A percentile compares a stretch with the other conserved stretches of the same genome.
Evolutionary conservation across 108 stramenopile species (phyloP).

Genomic region (Cylindrotheca fusiformis): DNA sequence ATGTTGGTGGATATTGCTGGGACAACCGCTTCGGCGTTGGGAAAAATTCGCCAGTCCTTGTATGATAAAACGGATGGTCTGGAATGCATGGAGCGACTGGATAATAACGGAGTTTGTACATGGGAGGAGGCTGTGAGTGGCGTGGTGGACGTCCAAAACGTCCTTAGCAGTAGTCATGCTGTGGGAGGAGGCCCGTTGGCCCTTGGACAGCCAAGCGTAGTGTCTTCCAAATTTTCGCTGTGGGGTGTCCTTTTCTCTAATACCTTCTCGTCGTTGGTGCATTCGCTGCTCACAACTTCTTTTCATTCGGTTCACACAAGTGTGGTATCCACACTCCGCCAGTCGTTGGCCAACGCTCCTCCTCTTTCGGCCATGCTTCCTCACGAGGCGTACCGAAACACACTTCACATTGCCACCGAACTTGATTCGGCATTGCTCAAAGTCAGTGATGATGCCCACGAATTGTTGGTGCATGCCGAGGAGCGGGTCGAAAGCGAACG

Average conservation of each 20-base stretch:
- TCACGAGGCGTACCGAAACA: conserved; percentile 88
- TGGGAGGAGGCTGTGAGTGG: conserved; percentile 84
- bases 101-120: conserved; percentile 46
- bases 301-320: conserved; percentile 82
- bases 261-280: conserved; percentile 84
- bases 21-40: conserved; percentile 79
- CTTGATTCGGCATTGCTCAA: conserved; percentile 65
- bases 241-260: conserved; percentile 84
- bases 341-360: conserved; percentile 81
- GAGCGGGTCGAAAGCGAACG: conserved; percentile 85
- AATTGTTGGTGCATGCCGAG: conserved; percentile 86
- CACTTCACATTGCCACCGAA: conserved; percentile 76
- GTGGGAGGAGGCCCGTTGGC: conserved; percentile 11
- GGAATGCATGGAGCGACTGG: conserved; percentile 52
- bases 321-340: conserved; percentile 71
- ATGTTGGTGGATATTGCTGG: conserved; percentile 80
- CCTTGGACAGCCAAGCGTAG: neutral
- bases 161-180: conserved; percentile 46
- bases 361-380: conserved; percentile 64
- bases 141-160: conserved; percentile 66
- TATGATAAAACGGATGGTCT: conserved; percentile 87
- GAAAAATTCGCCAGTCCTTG: conserved; percentile 81
- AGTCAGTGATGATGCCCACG: conserved; percentile 86
- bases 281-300: conserved; percentile 75
- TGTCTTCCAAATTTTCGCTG: conserved; percentile 55